Conservation (phyloP, 2,329 filamentous ascomycete species). For the Cladophialophora chaetospira region DNA sequence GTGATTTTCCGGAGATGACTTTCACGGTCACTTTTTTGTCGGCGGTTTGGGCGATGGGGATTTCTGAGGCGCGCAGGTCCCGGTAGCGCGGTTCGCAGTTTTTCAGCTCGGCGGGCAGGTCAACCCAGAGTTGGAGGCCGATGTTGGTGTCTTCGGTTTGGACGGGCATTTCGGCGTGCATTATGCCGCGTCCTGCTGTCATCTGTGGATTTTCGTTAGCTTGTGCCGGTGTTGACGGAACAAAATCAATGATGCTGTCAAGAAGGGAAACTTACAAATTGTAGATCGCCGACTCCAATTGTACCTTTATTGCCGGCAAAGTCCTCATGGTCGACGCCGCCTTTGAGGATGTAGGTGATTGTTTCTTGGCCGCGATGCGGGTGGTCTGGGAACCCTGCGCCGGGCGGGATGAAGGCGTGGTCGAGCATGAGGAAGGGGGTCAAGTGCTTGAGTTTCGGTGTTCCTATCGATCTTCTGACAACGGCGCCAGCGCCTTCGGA, state of each 20-base stretch:
- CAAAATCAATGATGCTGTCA: too few species aligned
- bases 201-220: too few species aligned
- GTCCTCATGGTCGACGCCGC: conserved; percentile 88
- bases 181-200: conserved; percentile 88
- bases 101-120: conserved; percentile 80
- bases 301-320: conserved; percentile 84
- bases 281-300: conserved; percentile 82
- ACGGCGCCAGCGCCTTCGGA: conserved; percentile 84
- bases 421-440: conserved; percentile 96
- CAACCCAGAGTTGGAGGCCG: conserved; percentile 94
- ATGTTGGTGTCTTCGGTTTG: conserved; percentile 79
- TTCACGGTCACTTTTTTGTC: conserved; percentile 77
- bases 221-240: too few species aligned
- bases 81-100: conserved; percentile 88
- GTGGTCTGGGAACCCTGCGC: conserved; percentile 89
- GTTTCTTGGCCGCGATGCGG: conserved; percentile 80
- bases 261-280: too few species aligned
- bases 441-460: conserved; percentile 78
- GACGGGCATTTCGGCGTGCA: conserved; percentile 93
- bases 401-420: conserved; percentile 78
- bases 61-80: conserved; percentile 76
- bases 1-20: conserved; percentile 83
- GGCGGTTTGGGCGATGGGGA: conserved; percentile 72
- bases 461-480: conserved; percentile 86
- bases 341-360: conserved; percentile 86